Conservation (phyloP, 352 stramenopile genomes). For the Phytopythium vexans region DNA sequence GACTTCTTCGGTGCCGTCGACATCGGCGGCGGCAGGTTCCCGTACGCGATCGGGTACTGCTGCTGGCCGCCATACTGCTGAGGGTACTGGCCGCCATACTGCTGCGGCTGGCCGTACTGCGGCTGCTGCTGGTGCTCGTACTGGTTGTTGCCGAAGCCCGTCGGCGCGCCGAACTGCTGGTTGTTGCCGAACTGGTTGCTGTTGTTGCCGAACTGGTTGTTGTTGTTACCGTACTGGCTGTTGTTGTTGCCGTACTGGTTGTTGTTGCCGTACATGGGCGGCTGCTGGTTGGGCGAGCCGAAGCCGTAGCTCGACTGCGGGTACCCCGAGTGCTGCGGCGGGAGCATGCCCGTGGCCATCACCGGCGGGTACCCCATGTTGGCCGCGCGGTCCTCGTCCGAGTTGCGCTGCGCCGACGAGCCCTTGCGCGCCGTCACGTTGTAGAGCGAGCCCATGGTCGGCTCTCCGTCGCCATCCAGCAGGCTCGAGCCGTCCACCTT, state of each 20-base stretch:
- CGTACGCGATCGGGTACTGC: slow-evolving; percentile 58
- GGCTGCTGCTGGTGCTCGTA: slow-evolving; percentile 25
- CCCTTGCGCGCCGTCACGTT: slow-evolving; percentile 38
- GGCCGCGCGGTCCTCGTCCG: slow-evolving; percentile 44
- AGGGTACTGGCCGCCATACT: slow-evolving; percentile 32
- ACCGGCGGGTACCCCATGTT: slow-evolving; percentile 35
- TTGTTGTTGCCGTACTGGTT: slow-evolving; percentile 15
- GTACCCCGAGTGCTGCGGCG: slow-evolving; percentile 51
- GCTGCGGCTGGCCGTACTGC: slow-evolving; percentile 17
- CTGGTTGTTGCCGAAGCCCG: slow-evolving; percentile 1
- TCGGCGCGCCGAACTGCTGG: slow-evolving; percentile 15
- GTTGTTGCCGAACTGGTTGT: slow-evolving; percentile 6
- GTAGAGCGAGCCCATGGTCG: slow-evolving; percentile 69
- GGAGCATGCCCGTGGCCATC: slow-evolving; percentile 47
- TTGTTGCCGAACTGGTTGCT: slow-evolving; percentile 6
- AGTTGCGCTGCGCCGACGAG: slow-evolving; percentile 38
- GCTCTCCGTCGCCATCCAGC: slow-evolving; percentile 78
- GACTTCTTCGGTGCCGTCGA: slow-evolving; percentile 54
- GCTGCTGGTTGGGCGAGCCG: slow-evolving; percentile 12
- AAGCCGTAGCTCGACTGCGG: slow-evolving; percentile 20
- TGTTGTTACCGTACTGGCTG: slow-evolving; percentile 7
- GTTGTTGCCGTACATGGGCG: slow-evolving; percentile 19
- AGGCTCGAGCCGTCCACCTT: slow-evolving; percentile 82
- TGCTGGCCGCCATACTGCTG: slow-evolving; percentile 30
- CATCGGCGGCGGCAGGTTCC: slow-evolving; percentile 53